Evolutionary conservation across 1,284 basidiomycete genomes (phyloP).

Genomic region (Cutaneotrichosporon sp.): DNA sequence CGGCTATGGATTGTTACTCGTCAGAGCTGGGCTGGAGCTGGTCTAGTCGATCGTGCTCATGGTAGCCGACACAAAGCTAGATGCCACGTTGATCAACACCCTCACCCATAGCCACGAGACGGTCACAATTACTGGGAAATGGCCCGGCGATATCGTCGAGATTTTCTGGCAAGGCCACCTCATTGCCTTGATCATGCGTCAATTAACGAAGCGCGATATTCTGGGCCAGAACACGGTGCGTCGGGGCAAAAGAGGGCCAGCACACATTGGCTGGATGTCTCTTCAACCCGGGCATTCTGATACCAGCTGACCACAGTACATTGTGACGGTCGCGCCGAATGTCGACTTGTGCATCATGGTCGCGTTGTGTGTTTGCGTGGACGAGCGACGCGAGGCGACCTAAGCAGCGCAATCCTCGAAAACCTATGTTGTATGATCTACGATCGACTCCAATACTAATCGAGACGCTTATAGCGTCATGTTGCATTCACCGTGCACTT

Average conservation of each 20-base stretch:
- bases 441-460: too few relatives aligned
- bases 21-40: background rate
- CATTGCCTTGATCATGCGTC: background rate
- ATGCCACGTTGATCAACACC: slow-evolving; percentile 41
- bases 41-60: background rate
- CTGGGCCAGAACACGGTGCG: slow-evolving; percentile 10
- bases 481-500: too few relatives aligned
- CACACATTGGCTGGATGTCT: background rate
- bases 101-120: slow-evolving; percentile 30
- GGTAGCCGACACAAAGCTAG: slow-evolving; percentile 46
- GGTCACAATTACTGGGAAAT: slow-evolving; percentile 41
- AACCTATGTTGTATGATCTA: too few relatives aligned
- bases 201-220: background rate
- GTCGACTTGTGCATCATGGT: slow-evolving; percentile 54
- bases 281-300: too few relatives aligned
- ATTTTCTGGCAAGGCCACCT: background rate
- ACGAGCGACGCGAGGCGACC: slow-evolving; percentile 36
- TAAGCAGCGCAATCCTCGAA: background rate
- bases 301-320: slow-evolving; percentile 37
- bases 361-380: slow-evolving; percentile 54
- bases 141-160: slow-evolving; percentile 10
- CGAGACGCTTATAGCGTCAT: too few relatives aligned
- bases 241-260: background rate
- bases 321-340: slow-evolving; percentile 51
- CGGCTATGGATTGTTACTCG: too few relatives aligned